Evolutionary conservation across 495 filamentous ascomycete genomes (phyloP), one percentile per base, ranked within the genome.

Genomic region (Aspergillus asperescens): DNA sequence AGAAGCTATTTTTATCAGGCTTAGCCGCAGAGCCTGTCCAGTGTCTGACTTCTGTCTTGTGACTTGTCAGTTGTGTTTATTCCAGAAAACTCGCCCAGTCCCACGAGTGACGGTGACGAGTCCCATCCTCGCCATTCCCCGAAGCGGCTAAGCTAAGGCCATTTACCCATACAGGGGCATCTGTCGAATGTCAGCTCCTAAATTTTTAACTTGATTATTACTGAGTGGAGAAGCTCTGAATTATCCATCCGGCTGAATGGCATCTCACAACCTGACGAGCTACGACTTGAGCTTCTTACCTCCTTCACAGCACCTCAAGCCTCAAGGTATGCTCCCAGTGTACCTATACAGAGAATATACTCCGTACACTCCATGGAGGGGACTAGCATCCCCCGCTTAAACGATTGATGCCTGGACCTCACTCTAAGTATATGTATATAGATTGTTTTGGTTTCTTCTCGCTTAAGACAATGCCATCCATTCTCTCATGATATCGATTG

Each of bases 1-100:
- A 15, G 9, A n/a, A n/a, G 12, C 44, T 47, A 47, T 47, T 47
- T 47, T 47, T 47, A 47, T 46, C 43, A 13, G 25, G 41, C n/a
- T 43, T 44, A 44, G 41, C 24, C 41, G 41, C 41, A 29, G 41
- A 16, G 25, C 24, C 41, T 24, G 23, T 16, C 15, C n/a, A n/a
- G n/a, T n/a, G n/a, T n/a, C n/a, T n/a, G 15, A 9, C 13, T 22
- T 42, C 13, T 3, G 3, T 18, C 22, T 27, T 13, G 22, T 13
- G n/a, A 42, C 39, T 8, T 42, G 38, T 23, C 38, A 19, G 32
- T 5, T 38, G 5, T 41, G 18, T 46, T 8, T 46, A 3, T 47
- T 47, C 29, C 29, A 47, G 44, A 35, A 47, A 47, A 23, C 27
- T 12, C 7, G 9, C 27, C 7, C 44, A 24, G 13, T 5, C 3